Evolutionary conservation across 2,329 filamentous ascomycete genomes (phyloP).

Genomic region (Teratosphaeria pseudoeucalypti): DNA sequence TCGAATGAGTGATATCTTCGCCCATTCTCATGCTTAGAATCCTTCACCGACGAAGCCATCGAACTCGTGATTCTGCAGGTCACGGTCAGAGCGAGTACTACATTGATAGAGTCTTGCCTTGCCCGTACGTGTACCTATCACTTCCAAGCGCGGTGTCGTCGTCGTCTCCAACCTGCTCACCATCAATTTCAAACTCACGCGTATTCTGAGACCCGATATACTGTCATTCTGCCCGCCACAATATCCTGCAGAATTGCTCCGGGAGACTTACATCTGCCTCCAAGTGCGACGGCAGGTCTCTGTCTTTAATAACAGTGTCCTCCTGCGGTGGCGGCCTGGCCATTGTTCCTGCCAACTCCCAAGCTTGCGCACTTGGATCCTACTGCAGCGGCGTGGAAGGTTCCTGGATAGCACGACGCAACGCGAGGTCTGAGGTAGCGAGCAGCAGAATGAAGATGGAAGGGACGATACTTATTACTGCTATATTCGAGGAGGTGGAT

Average conservation of each 20-base stretch:
- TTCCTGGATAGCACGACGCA: neutral
- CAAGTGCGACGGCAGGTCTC: neutral
- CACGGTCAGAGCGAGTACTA: neutral
- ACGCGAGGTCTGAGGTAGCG: neutral
- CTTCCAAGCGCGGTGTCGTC: constrained; percentile 13
- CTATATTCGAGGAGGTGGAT: neutral
- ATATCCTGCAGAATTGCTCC: neutral
- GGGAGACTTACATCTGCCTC: neutral
- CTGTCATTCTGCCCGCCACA: neutral
- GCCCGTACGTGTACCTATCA: constrained; percentile 8
- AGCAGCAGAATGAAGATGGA: neutral
- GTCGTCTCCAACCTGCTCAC: constrained; percentile 5
- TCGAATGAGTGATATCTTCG: constrained; percentile 21
- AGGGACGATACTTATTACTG: neutral
- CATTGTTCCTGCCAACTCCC: neutral
- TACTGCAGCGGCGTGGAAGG: neutral
- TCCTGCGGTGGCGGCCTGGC: neutral
- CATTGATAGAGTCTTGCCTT: neutral
- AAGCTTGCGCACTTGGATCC: neutral
- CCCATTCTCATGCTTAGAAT: constrained; percentile 19
- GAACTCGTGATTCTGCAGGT: constrained; percentile 11
- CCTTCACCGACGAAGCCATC: constrained; percentile 14
- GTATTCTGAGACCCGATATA: neutral
- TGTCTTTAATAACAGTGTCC: neutral
- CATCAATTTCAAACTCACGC: neutral